Percentiles rank a stretch among this genome's conserved stretches.
Conservation (phyloP, 2,329 filamentous ascomycete species). For the Zalaria sp. region DNA sequence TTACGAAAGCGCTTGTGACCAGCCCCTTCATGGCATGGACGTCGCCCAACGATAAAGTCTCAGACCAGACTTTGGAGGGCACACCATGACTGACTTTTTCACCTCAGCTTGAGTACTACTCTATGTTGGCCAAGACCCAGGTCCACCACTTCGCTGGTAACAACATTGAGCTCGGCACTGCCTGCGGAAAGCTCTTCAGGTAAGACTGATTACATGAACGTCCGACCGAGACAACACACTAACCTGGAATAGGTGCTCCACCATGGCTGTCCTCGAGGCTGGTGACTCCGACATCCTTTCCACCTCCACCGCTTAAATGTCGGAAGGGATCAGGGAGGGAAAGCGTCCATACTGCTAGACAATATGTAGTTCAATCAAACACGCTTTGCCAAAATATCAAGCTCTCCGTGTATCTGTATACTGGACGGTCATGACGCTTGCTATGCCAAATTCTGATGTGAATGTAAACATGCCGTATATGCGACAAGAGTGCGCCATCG, state of each 20-base stretch:
- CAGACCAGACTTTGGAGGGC: too few relatives aligned
- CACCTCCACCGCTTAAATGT: slow-evolving; percentile 41
- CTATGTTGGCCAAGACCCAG: slow-evolving; percentile 82
- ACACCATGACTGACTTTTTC: too few relatives aligned
- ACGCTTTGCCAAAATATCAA: neutral
- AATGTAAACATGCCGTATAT: neutral
- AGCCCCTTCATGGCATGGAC: too few relatives aligned
- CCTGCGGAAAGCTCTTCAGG: slow-evolving; percentile 97
- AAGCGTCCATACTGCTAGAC: too few relatives aligned
- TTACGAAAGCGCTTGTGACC: too few relatives aligned
- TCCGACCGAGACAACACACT: too few relatives aligned
- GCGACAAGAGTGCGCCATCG: too few relatives aligned
- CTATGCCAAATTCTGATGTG: neutral
- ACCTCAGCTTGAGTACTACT: slow-evolving; percentile 49
- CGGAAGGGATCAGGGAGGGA: neutral
- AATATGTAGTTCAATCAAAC: too few relatives aligned
- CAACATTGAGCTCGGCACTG: slow-evolving; percentile 98
- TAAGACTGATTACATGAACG: too few relatives aligned
- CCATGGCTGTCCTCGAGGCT: slow-evolving; percentile 92
- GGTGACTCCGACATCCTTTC: slow-evolving; percentile 94
- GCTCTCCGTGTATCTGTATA: neutral
- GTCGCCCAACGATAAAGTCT: too few relatives aligned
- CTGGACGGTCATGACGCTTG: too few relatives aligned
- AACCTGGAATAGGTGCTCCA: slow-evolving; percentile 48
- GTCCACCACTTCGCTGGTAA: slow-evolving; percentile 98